Evolutionary conservation across 2,329 filamentous ascomycete genomes (phyloP), one percentile per base, ranked within the genome.

Genomic region (Myriosclerotinia duriaeana): DNA sequence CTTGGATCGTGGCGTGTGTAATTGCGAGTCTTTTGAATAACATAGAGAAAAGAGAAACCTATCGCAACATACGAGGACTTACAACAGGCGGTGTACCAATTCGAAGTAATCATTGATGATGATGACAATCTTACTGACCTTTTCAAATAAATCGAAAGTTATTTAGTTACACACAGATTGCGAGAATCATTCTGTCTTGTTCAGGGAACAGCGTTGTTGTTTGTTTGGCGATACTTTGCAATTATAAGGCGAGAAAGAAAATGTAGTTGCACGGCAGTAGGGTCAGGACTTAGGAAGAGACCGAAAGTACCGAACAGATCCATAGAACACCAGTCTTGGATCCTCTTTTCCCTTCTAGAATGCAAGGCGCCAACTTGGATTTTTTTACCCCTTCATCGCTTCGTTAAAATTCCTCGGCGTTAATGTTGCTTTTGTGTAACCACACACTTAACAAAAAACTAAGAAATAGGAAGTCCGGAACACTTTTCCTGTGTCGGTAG

Each of bases 171-270:
- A 52, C 54, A 60, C 5, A 36, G n/a, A 59, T 60, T 53, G 36
- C 9, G 58, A 48, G 44, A 38, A 60, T 50, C 44, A 22, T 38
- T 26, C 30, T 60, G 11, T 60, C 17, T 55, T 60, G n/a, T 64
- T 38, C 61, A 64, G 52, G 61, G 61, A 55, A 64, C 61, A 64
- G 22, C 52, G 61, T 38, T 64, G 50, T 64, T 60, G 44, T 60
- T 60, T 15, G 30, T 17, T 38, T 34, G 56, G 30, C 42, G 56
- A 60, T 48, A 38, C 56, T 36, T 22, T 48, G 36, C 42, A 26
- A 59, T 48, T 59, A 46, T 8, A 59, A 46, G 59, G 46, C 15
- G 44, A 62, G 48, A 17, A 53, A 36, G 44, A 50, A 11, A 17
- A 15, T 17, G 30, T 11, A 38, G 30, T 48, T 34, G 20, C 36